Evolutionary conservation across 2,329 filamentous ascomycete species (phyloP).

Genomic region (Trichoderma harzianum): DNA sequence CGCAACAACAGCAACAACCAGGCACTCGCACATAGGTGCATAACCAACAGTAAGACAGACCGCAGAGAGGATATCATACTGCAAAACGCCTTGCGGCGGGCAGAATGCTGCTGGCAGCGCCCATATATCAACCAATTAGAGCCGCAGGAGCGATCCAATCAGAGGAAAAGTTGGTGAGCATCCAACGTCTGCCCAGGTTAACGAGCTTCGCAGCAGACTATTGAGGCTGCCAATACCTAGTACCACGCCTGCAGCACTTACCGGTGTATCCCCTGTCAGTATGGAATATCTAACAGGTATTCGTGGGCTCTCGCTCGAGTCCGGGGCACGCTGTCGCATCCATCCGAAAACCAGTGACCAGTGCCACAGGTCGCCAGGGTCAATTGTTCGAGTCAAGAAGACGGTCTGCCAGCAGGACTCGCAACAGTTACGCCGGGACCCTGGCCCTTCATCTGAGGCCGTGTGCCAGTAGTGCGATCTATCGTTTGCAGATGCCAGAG

Average conservation of each 20-base stretch:
- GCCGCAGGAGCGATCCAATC: not conserved
- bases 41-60: not conserved
- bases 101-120: not conserved
- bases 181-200: not conserved
- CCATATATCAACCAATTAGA: not conserved
- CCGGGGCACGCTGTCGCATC: slow-evolving; percentile 8
- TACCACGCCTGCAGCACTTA: not conserved
- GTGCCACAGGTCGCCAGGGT: slow-evolving; percentile 11
- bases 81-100: not conserved
- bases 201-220: not conserved
- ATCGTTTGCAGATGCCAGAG: slow-evolving; percentile 15
- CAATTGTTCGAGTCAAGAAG: slow-evolving; percentile 8
- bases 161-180: slow-evolving; percentile 12
- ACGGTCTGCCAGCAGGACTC: not conserved
- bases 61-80: not conserved
- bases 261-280: not conserved
- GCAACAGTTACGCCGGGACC: not conserved
- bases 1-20: not conserved
- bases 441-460: not conserved
- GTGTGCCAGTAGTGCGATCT: slow-evolving; percentile 14
- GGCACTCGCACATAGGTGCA: not conserved
- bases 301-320: slow-evolving; percentile 11
- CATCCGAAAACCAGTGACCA: slow-evolving; percentile 16
- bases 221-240: not conserved
- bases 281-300: not conserved